These are phyloP conservation scores for Thelonectria discophora DNA, from an alignment of 2,329 filamentous ascomycete genomes.

Conservation along the genomic window DNA sequence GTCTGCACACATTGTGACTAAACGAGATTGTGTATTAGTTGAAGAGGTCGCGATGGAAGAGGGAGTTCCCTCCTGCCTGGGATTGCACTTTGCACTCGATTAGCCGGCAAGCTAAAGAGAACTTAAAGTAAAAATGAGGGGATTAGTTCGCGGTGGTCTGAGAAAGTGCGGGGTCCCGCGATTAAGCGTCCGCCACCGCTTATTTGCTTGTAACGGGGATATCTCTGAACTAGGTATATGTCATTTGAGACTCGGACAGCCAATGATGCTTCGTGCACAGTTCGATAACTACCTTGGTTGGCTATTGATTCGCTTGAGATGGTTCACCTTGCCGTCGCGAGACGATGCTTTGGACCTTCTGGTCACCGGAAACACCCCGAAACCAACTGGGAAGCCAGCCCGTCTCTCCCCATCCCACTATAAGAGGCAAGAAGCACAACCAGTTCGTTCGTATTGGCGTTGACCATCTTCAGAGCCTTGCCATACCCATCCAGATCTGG, in stretches of 20 bases:
- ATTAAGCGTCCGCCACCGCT: too few relatives aligned
- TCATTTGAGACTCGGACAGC: too few relatives aligned
- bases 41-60: neutral
- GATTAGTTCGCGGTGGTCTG: neutral
- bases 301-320: too few relatives aligned
- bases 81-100: neutral
- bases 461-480: neutral
- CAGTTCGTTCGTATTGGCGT: neutral
- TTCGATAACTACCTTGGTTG: too few relatives aligned
- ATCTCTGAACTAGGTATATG: too few relatives aligned
- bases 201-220: too few relatives aligned
- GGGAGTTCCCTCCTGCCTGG: neutral
- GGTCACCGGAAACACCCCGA: neutral
- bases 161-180: conserved; percentile 15
- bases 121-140: conserved; percentile 1
- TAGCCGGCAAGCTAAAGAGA: neutral
- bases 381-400: neutral
- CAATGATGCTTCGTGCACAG: too few relatives aligned
- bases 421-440: neutral
- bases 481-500: neutral
- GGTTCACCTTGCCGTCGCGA: neutral
- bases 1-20: conserved; percentile 8
- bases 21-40: neutral
- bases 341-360: too few relatives aligned
- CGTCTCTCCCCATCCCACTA: neutral